Conservation (phyloP, 2,329 filamentous ascomycete species). For the Xylariaceae sp. region DNA sequence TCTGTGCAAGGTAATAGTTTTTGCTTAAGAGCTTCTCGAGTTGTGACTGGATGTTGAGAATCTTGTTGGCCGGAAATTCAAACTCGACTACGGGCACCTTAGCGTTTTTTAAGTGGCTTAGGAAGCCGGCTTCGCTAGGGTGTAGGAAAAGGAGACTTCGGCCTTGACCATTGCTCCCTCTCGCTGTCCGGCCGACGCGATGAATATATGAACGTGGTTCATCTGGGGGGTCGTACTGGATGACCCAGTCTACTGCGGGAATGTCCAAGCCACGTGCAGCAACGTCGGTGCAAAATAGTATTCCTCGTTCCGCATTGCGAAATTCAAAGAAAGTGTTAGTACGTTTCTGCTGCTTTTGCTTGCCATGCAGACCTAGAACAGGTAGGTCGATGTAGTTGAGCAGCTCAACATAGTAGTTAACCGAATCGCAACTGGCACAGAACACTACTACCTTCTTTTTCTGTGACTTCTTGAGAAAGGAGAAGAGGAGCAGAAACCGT, state of each 20-base stretch:
- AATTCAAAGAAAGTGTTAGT: constrained; percentile 99
- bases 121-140: constrained; percentile 89
- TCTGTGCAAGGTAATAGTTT: constrained; percentile 97
- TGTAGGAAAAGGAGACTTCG: constrained; percentile 92
- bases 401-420: constrained; percentile 92
- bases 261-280: constrained; percentile 95
- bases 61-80: constrained; percentile 90
- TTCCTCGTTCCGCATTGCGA: constrained; percentile 78
- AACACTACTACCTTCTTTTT: constrained; percentile 68
- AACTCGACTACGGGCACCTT: constrained; percentile 95
- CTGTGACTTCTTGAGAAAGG: constrained; percentile 31
- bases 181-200: constrained; percentile 91
- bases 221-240: constrained; percentile 94
- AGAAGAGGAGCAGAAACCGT: constrained; percentile 83
- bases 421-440: constrained; percentile 88
- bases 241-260: constrained; percentile 92
- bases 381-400: constrained; percentile 94
- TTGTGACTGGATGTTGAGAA: constrained; percentile 87
- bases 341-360: constrained; percentile 99
- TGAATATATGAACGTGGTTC: constrained; percentile 71
- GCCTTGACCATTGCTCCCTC: constrained; percentile 82
- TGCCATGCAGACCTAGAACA: constrained; percentile 75
- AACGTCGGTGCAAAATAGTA: constrained; percentile 94
- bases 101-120: constrained; percentile 85
- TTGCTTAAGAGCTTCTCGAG: constrained; percentile 92